These are phyloP conservation scores for Tetrapisispora nanseiensis DNA, from an alignment of 805 yeast species.

Conservation along the genomic window DNA sequence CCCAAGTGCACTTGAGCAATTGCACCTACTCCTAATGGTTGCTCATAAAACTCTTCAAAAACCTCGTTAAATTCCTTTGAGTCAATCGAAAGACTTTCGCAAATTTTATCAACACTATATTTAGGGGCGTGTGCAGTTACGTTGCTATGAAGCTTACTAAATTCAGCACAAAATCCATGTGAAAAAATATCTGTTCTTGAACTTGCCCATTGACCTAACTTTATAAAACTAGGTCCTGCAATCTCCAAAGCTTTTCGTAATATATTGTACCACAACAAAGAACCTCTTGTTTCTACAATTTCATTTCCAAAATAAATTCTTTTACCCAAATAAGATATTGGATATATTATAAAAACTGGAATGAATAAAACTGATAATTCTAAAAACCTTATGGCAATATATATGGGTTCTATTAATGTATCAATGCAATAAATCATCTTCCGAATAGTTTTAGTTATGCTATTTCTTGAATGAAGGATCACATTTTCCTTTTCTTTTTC, in stretches of 20 bases:
- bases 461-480: constrained; percentile 11
- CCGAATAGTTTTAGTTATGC: constrained; percentile 17
- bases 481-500: constrained; percentile 25
- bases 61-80: constrained; percentile 55
- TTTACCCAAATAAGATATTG: constrained; percentile 37
- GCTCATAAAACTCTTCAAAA: constrained; percentile 65
- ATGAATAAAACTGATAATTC: constrained; percentile 57
- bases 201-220: constrained; percentile 98
- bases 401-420: constrained; percentile 60
- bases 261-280: constrained; percentile 58
- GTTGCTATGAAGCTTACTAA: constrained; percentile 72
- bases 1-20: constrained; percentile 93
- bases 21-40: constrained; percentile 94
- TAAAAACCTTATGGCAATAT: constrained; percentile 57
- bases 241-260: constrained; percentile 59
- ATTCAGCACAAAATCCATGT: constrained; percentile 61
- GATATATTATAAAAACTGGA: constrained; percentile 60
- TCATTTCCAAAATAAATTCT: constrained; percentile 6
- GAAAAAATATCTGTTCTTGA: constrained; percentile 92
- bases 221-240: constrained; percentile 89
- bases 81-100: constrained; percentile 45
- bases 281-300: constrained; percentile 43
- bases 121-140: constrained; percentile 62
- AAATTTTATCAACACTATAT: constrained; percentile 49
- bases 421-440: constrained; percentile 30